phyloP scores from a whole-genome alignment of 2,329 filamentous ascomycete genomes.

The Capronia epimyces region DNA sequence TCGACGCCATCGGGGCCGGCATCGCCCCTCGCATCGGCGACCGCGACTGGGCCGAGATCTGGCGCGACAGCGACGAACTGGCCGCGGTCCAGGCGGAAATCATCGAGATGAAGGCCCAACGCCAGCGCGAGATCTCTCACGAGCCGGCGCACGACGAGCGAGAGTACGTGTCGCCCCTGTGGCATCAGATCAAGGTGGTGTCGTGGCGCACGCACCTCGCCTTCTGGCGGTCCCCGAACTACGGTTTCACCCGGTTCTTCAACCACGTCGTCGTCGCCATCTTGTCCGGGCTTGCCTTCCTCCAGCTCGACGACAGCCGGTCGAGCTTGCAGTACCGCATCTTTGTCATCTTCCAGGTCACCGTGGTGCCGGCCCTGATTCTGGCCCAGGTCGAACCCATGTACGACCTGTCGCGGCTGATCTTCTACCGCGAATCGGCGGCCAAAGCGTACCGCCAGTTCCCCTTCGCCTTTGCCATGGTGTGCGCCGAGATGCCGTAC shows the following conservation, averaged over 20 bases:
- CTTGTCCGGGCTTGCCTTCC: conserved; percentile 71
- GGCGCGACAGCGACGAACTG: conserved; percentile 67
- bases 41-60: conserved; percentile 75
- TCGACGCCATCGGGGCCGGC: conserved; percentile 66
- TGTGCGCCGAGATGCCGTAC: conserved; percentile 82
- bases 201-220: conserved; percentile 66
- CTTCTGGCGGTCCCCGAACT: conserved; percentile 83
- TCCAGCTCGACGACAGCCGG: conserved; percentile 70
- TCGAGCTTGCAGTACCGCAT: conserved; percentile 76
- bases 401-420: conserved; percentile 71
- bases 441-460: conserved; percentile 80
- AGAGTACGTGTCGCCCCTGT: conserved; percentile 76
- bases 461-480: conserved; percentile 70
- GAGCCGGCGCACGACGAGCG: conserved; percentile 51
- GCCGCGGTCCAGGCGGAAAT: conserved; percentile 63
- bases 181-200: conserved; percentile 73
- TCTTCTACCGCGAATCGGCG: conserved; percentile 80
- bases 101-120: conserved; percentile 57
- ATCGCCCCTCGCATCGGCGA: conserved; percentile 65
- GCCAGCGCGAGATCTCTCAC: conserved; percentile 45
- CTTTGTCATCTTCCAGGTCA: conserved; percentile 83
- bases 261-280: conserved; percentile 75
- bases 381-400: conserved; percentile 79
- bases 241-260: conserved; percentile 81
- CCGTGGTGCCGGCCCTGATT: conserved; percentile 75